These are phyloP conservation scores for Tricholoma terreum DNA, from an alignment of 768 basidiomycete species.

Conservation along the genomic window DNA sequence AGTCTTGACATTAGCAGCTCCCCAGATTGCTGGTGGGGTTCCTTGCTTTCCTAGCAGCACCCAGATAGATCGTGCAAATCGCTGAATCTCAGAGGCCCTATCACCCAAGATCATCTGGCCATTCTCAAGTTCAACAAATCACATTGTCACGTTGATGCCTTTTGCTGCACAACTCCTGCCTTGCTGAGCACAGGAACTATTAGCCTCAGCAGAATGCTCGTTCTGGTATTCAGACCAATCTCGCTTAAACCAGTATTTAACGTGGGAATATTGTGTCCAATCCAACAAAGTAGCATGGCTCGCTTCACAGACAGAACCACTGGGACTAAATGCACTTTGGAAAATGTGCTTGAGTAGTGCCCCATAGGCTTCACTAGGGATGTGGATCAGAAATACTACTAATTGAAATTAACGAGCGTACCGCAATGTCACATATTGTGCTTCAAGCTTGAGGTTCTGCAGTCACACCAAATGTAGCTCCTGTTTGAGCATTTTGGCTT, in stretches of 20 bases:
- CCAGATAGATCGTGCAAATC: neutral
- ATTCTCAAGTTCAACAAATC: conserved; percentile 5
- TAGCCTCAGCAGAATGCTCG: neutral
- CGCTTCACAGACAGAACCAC: no score
- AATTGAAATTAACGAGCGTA: neutral
- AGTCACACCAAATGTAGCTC: no score
- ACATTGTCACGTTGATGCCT: neutral
- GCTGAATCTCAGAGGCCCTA: neutral
- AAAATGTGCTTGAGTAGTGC: neutral
- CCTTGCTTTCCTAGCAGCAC: neutral
- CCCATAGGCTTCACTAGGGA: neutral
- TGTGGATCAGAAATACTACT: neutral
- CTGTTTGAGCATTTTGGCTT: no score
- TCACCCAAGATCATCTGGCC: neutral
- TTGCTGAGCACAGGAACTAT: no score
- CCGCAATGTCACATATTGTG: neutral
- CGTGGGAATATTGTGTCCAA: neutral
- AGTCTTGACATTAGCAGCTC: neutral
- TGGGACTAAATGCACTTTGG: neutral
- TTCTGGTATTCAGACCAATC: neutral
- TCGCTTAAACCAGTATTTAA: conserved; percentile 10
- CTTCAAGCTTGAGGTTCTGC: no score
- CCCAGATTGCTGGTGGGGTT: conserved; percentile 7
- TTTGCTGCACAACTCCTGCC: neutral
- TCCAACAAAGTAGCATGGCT: no score